Base-by-base conservation (phyloP, 1,139 yeast genomes). In the Debaryomycetaceae sp. region DNA sequence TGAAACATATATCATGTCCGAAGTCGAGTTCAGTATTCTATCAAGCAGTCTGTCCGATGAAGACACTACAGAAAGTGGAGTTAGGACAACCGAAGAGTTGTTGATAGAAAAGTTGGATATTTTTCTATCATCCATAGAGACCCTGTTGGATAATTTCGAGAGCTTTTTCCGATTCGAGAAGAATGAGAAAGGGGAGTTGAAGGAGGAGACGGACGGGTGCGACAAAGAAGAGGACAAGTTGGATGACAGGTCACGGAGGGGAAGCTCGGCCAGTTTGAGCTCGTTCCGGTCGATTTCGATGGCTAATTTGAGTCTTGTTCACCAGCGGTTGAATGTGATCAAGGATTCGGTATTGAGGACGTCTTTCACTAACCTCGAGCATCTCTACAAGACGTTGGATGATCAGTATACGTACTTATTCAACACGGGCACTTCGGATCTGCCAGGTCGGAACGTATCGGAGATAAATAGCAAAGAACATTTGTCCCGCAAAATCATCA, bases 51-150 rank as follows among this genome's bases (percentile, higher is more conserved):
- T 58, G 43, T 47, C 51, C 22, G 43, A 42, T 6, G 35, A 38
- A 17, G 34, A 42, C 14, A 40, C 40, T 7, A 37, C n/a, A 6
- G 39, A 46, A 9, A 42, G 37, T 6, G 45, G 38, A 14, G 36
- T 35, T 4, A 44, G 40, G 34, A 11, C 75, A 0, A 64, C 80
- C 3, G 83, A 80, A 48, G 81, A 75, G 48, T 57, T 72, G 17
- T 62, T 79, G 41, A 68, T 80, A 30, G 81, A 75, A 46, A 74
- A 75, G 43, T 59, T 81, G 39, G 86, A 81, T 53, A 58, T 56
- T 9, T 80, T 81, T 49, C 63, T 81, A 35, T 69, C 76, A 3
- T 74, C 79, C n/a, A 71, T 81, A 27, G 87, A 81, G 50, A 63
- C 75, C 1, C 66, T 78, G 41, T 60, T 81, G 34, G 81, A 77